Evolutionary conservation across 2,329 filamentous ascomycete genomes (phyloP).

Genomic region (Bimuria novae-zelandiae): DNA sequence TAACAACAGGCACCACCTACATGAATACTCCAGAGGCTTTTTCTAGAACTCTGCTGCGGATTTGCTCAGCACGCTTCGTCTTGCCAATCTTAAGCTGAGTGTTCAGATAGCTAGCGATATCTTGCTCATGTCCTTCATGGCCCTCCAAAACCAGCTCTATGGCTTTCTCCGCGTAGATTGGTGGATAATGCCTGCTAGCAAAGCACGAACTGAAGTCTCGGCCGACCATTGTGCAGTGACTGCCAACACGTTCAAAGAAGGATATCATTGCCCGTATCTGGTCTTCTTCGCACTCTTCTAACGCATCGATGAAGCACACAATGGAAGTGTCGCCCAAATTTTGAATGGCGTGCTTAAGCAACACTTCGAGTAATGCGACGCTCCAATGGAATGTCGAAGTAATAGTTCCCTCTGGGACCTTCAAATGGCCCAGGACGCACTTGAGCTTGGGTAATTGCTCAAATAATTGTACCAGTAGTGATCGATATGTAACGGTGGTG

Average conservation of each 20-base stretch:
- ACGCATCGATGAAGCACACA: constrained; percentile 44
- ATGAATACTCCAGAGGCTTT: constrained; percentile 51
- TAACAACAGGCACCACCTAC: constrained; percentile 53
- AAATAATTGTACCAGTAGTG: constrained; percentile 22
- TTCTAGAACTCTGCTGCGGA: constrained; percentile 35
- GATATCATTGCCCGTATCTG: constrained; percentile 49
- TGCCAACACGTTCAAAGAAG: constrained; percentile 47
- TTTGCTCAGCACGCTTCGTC: constrained; percentile 5
- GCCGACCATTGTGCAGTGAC: constrained; percentile 14
- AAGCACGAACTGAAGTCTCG: constrained; percentile 46
- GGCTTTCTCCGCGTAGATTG: constrained; percentile 39
- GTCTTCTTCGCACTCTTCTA: constrained; percentile 54
- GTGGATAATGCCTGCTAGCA: constrained; percentile 55
- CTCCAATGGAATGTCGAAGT: constrained; percentile 3
- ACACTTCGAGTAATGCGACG: constrained; percentile 4
- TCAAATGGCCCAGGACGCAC: constrained; percentile 1
- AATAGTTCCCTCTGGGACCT: background rate
- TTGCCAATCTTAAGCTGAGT: constrained; percentile 18
- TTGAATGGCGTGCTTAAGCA: constrained; percentile 14
- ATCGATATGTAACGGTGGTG: constrained; percentile 20
- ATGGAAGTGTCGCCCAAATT: constrained; percentile 10
- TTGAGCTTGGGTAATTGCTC: constrained; percentile 9
- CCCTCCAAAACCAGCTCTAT: constrained; percentile 38
- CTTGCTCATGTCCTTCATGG: constrained; percentile 39
- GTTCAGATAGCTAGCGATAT: constrained; percentile 31